Evolutionary conservation across 495 filamentous ascomycete species (phyloP).

Genomic region (Staphylotrichum longicolle): DNA sequence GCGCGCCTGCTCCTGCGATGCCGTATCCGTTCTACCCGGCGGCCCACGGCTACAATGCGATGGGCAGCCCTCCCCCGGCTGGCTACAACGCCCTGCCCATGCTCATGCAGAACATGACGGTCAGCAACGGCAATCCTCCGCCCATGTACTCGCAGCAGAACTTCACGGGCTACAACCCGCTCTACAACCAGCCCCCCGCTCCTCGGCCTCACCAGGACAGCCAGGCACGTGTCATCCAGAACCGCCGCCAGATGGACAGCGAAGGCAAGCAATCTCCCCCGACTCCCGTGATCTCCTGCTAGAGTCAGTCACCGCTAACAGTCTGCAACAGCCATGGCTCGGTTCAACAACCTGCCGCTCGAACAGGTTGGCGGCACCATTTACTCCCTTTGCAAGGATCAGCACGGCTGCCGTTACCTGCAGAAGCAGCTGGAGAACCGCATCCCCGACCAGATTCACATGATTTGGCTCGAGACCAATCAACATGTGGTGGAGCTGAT

Average conservation of each 20-base stretch:
- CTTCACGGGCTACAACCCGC: constrained; percentile 44
- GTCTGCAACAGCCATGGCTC: constrained; percentile 52
- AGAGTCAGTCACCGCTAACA: constrained; percentile 1
- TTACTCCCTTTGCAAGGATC: constrained; percentile 88
- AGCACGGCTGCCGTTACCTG: constrained; percentile 92
- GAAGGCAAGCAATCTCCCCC: constrained; percentile 49
- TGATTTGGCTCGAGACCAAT: constrained; percentile 91
- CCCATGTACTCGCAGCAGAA: constrained; percentile 48
- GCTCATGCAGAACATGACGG: constrained; percentile 59
- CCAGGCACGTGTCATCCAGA: constrained; percentile 68
- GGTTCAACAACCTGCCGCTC: constrained; percentile 74
- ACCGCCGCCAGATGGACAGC: constrained; percentile 62
- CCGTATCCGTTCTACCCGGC: constrained; percentile 43
- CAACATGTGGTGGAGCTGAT: constrained; percentile 92
- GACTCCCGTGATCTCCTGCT: background rate
- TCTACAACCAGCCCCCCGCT: constrained; percentile 39
- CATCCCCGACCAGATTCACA: constrained; percentile 74
- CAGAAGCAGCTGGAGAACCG: constrained; percentile 97
- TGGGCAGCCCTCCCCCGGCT: constrained; percentile 19
- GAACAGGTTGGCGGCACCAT: constrained; percentile 77
- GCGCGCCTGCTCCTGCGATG: constrained; percentile 36
- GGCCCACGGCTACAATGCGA: constrained; percentile 26
- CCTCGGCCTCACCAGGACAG: constrained; percentile 52
- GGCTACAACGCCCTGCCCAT: constrained; percentile 52
- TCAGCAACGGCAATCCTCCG: constrained; percentile 43